Conservation (phyloP, 305 asterid species). For the Fraxinus albicans region DNA sequence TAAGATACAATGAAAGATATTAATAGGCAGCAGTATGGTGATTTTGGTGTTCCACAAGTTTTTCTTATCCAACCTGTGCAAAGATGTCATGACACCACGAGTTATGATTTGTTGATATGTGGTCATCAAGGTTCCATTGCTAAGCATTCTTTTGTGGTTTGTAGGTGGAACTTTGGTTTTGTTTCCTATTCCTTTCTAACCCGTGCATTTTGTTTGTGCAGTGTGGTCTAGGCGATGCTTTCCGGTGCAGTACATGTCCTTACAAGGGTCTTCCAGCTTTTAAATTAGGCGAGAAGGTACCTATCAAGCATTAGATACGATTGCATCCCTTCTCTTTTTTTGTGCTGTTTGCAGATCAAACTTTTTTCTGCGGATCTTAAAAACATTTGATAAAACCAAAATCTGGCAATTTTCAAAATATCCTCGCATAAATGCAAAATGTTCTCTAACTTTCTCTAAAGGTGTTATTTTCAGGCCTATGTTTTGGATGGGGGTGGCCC, state of each 20-base stretch:
- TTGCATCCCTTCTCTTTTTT: not conserved
- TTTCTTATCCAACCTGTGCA: not conserved
- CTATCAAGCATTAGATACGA: not conserved
- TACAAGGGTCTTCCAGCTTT: slow-evolving; percentile 90
- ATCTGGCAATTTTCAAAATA: not conserved
- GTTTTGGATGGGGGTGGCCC: not conserved
- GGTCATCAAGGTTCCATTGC: not conserved
- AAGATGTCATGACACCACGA: not conserved
- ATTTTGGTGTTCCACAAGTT: not conserved
- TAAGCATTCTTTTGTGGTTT: not conserved
- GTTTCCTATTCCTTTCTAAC: not conserved
- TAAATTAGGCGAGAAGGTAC: slow-evolving; percentile 86
- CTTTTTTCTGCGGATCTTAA: not conserved
- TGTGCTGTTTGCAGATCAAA: not conserved
- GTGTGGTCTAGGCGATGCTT: slow-evolving; percentile 99
- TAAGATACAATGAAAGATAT: not conserved
- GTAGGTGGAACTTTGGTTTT: not conserved
- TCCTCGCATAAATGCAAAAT: not conserved
- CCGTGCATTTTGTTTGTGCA: slow-evolving; percentile 30
- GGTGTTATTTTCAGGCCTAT: not conserved
- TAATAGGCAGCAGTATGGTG: not conserved
- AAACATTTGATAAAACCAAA: not conserved
- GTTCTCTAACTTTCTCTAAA: not conserved
- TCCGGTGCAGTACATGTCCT: slow-evolving; percentile 89
- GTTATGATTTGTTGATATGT: not conserved